phyloP scores from a whole-genome alignment of 73 alveolate genomes.

The Tetrahymena malaccensis region DNA sequence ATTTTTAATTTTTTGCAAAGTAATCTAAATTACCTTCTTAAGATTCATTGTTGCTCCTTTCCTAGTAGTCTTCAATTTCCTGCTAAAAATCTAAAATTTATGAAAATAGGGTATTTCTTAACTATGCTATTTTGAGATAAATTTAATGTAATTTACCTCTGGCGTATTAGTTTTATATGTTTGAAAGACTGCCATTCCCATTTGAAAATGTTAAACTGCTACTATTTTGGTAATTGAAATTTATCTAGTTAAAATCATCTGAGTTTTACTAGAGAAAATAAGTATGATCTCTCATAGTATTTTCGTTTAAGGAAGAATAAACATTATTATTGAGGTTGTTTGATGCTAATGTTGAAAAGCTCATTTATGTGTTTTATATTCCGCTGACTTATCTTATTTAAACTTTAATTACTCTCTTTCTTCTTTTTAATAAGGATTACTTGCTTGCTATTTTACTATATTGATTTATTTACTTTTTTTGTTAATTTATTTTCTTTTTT shows the following conservation, averaged over 20 bases:
- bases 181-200: neutral
- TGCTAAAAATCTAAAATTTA: neutral
- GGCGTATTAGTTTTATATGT: neutral
- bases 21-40: neutral
- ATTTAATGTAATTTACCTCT: neutral
- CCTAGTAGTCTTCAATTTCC: neutral
- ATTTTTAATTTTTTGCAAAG: neutral
- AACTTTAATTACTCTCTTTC: neutral
- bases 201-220: neutral
- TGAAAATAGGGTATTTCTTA: neutral
- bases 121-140: neutral
- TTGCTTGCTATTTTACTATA: neutral
- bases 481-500: neutral
- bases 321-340: neutral
- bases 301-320: neutral
- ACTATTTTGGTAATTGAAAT: neutral
- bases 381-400: neutral
- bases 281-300: neutral
- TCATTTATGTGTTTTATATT: neutral
- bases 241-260: neutral
- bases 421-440: neutral
- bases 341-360: neutral
- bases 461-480: neutral
- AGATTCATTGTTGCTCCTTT: neutral
- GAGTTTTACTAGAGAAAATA: neutral